A percentile compares a stretch with the other conserved stretches of the same genome.
These are phyloP conservation scores for Lachancea nothofagi DNA, from an alignment of 805 yeast species.

Conservation along the genomic window DNA sequence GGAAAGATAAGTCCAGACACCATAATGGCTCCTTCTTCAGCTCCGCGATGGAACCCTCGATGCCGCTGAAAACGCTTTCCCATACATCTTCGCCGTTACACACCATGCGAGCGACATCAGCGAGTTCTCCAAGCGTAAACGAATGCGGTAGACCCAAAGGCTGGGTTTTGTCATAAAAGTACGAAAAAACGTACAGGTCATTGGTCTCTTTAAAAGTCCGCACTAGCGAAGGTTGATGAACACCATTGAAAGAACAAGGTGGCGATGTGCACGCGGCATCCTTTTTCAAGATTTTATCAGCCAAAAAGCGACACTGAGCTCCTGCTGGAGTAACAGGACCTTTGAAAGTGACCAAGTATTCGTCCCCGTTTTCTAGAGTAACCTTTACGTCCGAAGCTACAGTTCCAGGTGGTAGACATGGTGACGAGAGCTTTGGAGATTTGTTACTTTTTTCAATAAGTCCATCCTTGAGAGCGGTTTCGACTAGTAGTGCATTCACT, in stretches of 20 bases:
- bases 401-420: constrained; percentile 83
- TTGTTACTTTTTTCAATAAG: constrained; percentile 36
- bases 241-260: constrained; percentile 96
- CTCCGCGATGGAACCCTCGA: constrained; percentile 60
- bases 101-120: constrained; percentile 73
- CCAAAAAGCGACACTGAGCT: constrained; percentile 78
- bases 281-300: constrained; percentile 79
- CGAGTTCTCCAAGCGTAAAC: constrained; percentile 79
- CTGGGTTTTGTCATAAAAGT: constrained; percentile 88
- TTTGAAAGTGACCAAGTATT: constrained; percentile 52
- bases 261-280: constrained; percentile 65
- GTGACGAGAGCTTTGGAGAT: constrained; percentile 54
- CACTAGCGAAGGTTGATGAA: constrained; percentile 89
- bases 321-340: constrained; percentile 65
- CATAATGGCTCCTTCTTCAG: constrained; percentile 80
- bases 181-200: constrained; percentile 88
- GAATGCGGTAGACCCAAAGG: constrained; percentile 93
- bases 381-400: constrained; percentile 57
- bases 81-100: constrained; percentile 79
- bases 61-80: constrained; percentile 59
- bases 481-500: constrained; percentile 62
- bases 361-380: constrained; percentile 42
- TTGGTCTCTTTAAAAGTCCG: constrained; percentile 64
- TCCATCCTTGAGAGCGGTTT: constrained; percentile 41
- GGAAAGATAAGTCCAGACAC: constrained; percentile 90